Percentiles rank a stretch among this genome's conserved stretches.
These are phyloP conservation scores for Gardenia jasminoides DNA, from an alignment of 257 asterid species.

Conservation along the genomic window DNA sequence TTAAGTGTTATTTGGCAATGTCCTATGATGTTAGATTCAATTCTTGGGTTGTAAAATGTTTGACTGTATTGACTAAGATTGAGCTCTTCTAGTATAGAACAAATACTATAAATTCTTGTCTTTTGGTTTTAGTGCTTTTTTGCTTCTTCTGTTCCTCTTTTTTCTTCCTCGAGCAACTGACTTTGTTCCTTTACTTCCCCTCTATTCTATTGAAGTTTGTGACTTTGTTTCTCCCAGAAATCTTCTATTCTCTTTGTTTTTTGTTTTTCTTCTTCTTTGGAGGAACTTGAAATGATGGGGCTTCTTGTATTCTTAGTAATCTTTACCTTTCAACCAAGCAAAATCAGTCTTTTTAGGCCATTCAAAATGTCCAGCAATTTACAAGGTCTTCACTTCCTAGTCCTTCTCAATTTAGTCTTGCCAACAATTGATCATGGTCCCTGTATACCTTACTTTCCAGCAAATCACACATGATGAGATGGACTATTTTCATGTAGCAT, in stretches of 20 bases:
- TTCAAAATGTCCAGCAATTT: constrained; percentile 18
- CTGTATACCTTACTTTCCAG: constrained; percentile 48
- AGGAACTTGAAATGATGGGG: constrained; percentile 62
- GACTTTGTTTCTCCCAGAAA: constrained; percentile 57
- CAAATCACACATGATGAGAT: constrained; percentile 46
- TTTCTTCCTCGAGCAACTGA: constrained; percentile 93
- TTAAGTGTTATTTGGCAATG: neutral
- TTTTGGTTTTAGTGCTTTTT: constrained; percentile 53
- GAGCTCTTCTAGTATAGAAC: neutral
- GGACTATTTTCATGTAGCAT: neutral
- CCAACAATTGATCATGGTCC: constrained; percentile 48
- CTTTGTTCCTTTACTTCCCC: constrained; percentile 54
- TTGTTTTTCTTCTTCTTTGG: constrained; percentile 28
- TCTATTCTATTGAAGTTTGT: constrained; percentile 61
- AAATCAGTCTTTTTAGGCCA: constrained; percentile 65
- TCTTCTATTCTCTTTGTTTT: constrained; percentile 33
- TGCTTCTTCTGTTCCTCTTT: constrained; percentile 51
- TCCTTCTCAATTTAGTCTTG: constrained; percentile 23
- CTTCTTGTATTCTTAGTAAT: constrained; percentile 53
- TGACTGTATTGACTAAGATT: constrained; percentile 39
- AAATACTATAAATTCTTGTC: constrained; percentile 12
- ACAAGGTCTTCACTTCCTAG: neutral
- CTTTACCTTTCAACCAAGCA: constrained; percentile 43
- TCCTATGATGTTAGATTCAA: constrained; percentile 36
- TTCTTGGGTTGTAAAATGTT: constrained; percentile 42